Evolutionary conservation across 768 basidiomycete genomes (phyloP).

Genomic region (Tricholoma saponaceum): DNA sequence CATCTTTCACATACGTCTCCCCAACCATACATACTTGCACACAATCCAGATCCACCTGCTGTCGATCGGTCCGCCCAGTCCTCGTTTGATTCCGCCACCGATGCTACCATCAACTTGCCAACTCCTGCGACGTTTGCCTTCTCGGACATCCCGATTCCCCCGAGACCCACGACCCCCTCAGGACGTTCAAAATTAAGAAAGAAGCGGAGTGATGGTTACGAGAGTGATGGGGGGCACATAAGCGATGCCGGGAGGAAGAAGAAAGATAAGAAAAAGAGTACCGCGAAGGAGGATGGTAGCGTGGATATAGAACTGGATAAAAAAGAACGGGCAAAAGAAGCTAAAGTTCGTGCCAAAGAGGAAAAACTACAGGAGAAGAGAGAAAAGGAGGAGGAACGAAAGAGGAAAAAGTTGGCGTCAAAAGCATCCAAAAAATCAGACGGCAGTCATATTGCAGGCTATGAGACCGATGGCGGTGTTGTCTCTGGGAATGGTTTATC

Average conservation of each 20-base stretch:
- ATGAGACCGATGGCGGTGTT: conserved; percentile 25
- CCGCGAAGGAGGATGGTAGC: conserved; percentile 20
- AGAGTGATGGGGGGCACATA: conserved; percentile 49
- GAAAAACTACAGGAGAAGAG: conserved; percentile 23
- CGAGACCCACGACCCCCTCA: conserved; percentile 11
- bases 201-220: conserved; percentile 43
- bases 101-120: background rate
- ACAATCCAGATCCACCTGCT: conserved; percentile 9
- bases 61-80: background rate
- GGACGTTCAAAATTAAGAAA: conserved; percentile 36
- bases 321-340: conserved; percentile 25
- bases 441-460: conserved; percentile 11
- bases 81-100: conserved; percentile 4
- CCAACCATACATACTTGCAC: conserved; percentile 6
- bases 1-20: conserved; percentile 6
- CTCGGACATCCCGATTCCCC: conserved; percentile 24
- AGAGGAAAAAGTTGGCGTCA: conserved; percentile 26
- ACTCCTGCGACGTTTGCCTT: conserved; percentile 11
- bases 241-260: conserved; percentile 37
- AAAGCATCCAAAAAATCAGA: conserved; percentile 15
- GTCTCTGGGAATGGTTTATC: conserved; percentile 6
- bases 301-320: conserved; percentile 11
- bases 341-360: conserved; percentile 19
- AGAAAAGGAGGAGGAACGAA: conserved; percentile 27
- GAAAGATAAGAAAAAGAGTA: conserved; percentile 13